Evolutionary conservation across 2,329 filamentous ascomycete species (phyloP).

Genomic region (Fusarium sulawesiense): DNA sequence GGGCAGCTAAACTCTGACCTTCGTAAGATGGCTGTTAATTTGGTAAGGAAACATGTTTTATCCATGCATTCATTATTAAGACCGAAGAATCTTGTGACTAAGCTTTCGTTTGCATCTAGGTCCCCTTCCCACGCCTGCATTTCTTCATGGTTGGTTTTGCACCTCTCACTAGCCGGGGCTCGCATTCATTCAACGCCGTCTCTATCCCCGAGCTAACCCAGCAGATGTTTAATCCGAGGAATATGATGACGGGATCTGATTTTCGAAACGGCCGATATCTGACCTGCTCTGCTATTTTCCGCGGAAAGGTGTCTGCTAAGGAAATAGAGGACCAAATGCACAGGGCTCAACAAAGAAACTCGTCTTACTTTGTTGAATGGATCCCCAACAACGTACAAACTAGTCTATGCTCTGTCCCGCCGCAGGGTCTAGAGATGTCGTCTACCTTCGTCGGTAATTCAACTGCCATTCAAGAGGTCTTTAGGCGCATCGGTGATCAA

Average conservation of each 20-base stretch:
- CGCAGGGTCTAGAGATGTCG: conserved; percentile 97
- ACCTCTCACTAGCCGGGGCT: conserved; percentile 88
- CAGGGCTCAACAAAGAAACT: conserved; percentile 99
- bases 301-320: conserved; percentile 99
- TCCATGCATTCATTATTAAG: too few relatives aligned
- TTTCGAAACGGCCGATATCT: conserved; percentile 99
- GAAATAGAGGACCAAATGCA: conserved; percentile 99
- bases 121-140: conserved; percentile 97
- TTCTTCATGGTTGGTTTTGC: conserved; percentile 80
- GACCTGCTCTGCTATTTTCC: conserved; percentile 99
- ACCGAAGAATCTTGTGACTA: neutral
- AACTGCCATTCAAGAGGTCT: conserved; percentile 98
- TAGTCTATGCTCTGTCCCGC: conserved; percentile 97
- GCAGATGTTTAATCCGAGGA: conserved; percentile 99
- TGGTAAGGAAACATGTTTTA: conserved; percentile 67
- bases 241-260: conserved; percentile 99
- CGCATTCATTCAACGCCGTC: conserved; percentile 57
- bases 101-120: neutral
- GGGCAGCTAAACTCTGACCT: conserved; percentile 99
- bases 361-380: conserved; percentile 74
- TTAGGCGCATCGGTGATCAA: conserved; percentile 99
- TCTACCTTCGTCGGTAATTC: conserved; percentile 99
- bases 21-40: conserved; percentile 99
- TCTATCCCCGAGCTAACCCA: conserved; percentile 98
- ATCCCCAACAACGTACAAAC: conserved; percentile 99